Conservation (phyloP, 2,329 filamentous ascomycete genomes). For the Trichophyton simii region DNA sequence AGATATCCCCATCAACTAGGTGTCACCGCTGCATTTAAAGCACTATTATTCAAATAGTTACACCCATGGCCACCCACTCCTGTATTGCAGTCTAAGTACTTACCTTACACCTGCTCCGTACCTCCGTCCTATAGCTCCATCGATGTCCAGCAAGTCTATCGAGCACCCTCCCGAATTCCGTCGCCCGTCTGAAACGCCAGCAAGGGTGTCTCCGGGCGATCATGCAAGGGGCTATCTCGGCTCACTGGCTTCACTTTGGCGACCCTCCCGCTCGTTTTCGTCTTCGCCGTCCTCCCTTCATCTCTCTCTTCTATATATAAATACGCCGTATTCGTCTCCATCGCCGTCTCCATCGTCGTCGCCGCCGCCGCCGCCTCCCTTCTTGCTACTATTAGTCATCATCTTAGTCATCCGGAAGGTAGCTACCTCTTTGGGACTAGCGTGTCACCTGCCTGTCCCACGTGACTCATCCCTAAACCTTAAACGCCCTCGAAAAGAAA, state of each 20-base stretch:
- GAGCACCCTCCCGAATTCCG: not conserved
- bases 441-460: not conserved
- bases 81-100: no score
- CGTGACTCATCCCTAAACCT: not conserved
- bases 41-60: no score
- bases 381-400: not conserved
- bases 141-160: not conserved
- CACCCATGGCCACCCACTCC: no score
- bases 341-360: not conserved
- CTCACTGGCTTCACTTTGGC: not conserved
- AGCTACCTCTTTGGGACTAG: not conserved
- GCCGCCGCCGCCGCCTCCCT: not conserved
- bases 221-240: not conserved
- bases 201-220: not conserved
- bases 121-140: not conserved
- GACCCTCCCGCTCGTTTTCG: not conserved
- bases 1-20: no score
- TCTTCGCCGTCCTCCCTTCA: not conserved
- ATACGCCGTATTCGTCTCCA: no score
- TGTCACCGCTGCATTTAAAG: no score
- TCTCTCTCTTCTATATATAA: not conserved
- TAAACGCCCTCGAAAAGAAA: not conserved
- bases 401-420: not conserved
- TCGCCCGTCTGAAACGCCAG: not conserved
- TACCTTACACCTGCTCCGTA: no score